A percentile compares a stretch with the other conserved stretches of the same genome.
Evolutionary conservation across 2,329 filamentous ascomycete genomes (phyloP).

Genomic region (Fusarium haematococcum): DNA sequence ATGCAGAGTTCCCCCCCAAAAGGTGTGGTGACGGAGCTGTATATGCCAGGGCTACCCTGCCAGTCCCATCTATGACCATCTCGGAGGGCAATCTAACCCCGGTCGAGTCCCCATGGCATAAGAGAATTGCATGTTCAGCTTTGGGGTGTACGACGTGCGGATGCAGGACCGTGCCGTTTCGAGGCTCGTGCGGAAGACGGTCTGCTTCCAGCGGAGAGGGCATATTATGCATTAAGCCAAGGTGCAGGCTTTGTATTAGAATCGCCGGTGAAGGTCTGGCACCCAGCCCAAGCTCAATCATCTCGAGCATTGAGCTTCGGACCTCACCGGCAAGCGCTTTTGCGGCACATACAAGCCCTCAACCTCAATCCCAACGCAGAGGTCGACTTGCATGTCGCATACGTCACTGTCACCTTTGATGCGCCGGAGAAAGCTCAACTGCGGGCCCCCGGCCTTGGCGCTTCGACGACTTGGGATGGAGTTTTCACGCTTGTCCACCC

Average conservation of each 20-base stretch:
- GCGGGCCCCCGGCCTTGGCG: neutral
- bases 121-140: conserved; percentile 23
- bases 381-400: conserved; percentile 3
- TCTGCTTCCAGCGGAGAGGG: conserved; percentile 13
- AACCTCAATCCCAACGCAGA: neutral
- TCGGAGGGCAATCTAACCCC: conserved; percentile 29
- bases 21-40: conserved; percentile 12
- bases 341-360: neutral
- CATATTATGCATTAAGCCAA: conserved; percentile 15
- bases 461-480: neutral
- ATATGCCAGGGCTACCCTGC: conserved; percentile 36
- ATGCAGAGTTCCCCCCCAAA: neutral
- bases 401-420: conserved; percentile 11
- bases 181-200: conserved; percentile 24
- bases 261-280: conserved; percentile 12
- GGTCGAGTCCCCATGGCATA: conserved; percentile 25
- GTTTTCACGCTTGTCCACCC: neutral
- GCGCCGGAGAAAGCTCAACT: neutral
- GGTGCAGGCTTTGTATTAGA: conserved; percentile 6
- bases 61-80: conserved; percentile 28
- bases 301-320: neutral
- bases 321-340: conserved; percentile 5
- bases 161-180: conserved; percentile 21
- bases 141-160: conserved; percentile 14
- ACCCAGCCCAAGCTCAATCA: conserved; percentile 2